Conservation (phyloP, 1,284 basidiomycete species). For the Sporisorium exsertum region DNA sequence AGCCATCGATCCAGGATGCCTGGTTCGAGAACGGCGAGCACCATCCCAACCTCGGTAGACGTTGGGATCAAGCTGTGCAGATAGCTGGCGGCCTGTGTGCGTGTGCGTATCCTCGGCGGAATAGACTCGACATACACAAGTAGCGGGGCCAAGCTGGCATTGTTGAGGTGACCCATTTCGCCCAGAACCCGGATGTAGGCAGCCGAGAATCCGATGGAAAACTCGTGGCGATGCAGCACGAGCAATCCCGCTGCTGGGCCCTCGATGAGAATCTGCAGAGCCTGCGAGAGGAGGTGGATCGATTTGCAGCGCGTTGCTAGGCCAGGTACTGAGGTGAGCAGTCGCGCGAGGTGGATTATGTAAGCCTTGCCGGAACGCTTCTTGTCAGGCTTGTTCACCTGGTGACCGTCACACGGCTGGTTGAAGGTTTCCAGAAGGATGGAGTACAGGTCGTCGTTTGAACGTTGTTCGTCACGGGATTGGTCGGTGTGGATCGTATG, state of each 20-base stretch:
- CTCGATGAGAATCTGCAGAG: conserved; percentile 1
- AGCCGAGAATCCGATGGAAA: conserved; percentile 11
- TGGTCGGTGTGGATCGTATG: background rate
- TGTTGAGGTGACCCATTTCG: background rate
- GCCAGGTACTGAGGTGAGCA: conserved; percentile 13
- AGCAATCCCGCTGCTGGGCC: conserved; percentile 14
- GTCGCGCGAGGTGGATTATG: conserved; percentile 20
- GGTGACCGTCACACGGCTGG: too few species aligned
- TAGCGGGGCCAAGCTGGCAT: background rate
- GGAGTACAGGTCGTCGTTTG: background rate
- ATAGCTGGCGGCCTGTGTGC: conserved; percentile 19
- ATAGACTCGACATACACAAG: conserved; percentile 28
- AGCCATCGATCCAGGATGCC: conserved; percentile 8
- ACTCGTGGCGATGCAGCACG: conserved; percentile 1
- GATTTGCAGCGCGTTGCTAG: conserved; percentile 33
- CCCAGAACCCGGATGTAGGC: background rate
- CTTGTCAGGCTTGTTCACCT: background rate
- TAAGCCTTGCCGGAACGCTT: background rate
- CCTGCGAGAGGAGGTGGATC: conserved; percentile 21
- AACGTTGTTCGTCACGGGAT: background rate
- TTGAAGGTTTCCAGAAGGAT: background rate
- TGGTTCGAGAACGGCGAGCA: conserved; percentile 17
- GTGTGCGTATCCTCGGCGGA: conserved; percentile 9
- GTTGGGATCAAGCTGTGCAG: background rate
- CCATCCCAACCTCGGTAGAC: background rate